These are phyloP conservation scores for Fusarium gaditjirri DNA, from an alignment of 2,329 filamentous ascomycete species.

Conservation along the genomic window DNA sequence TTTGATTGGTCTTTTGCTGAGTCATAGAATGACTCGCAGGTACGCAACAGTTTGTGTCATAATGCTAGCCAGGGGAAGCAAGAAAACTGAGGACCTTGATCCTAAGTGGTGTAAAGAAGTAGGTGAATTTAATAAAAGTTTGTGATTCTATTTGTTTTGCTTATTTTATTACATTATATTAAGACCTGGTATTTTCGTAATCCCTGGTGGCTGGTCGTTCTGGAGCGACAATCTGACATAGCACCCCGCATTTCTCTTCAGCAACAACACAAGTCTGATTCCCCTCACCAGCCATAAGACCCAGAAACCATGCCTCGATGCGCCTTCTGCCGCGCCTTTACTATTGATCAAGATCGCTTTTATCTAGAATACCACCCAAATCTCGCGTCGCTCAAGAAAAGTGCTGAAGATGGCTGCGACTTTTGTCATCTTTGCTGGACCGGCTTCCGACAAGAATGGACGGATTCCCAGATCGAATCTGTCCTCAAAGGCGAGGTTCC, in stretches of 20 bases:
- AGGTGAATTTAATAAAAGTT: too few relatives aligned
- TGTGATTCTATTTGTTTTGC: too few relatives aligned
- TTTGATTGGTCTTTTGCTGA: not conserved
- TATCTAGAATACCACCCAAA: not conserved
- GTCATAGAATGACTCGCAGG: not conserved
- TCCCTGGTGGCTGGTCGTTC: too few relatives aligned
- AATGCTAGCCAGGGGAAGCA: not conserved
- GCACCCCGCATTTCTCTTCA: not conserved
- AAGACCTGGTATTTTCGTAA: too few relatives aligned
- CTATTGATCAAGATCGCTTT: not conserved
- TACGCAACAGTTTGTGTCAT: not conserved
- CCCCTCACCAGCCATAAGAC: not conserved
- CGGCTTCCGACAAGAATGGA: slow-evolving; percentile 1
- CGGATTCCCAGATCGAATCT: not conserved
- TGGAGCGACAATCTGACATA: not conserved
- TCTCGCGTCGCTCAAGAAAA: not conserved
- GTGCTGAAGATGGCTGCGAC: slow-evolving; percentile 5
- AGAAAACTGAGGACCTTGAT: too few relatives aligned
- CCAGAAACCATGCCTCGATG: not conserved
- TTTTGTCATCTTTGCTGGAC: slow-evolving; percentile 17
- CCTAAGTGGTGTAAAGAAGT: too few relatives aligned
- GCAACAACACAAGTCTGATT: not conserved
- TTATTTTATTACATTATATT: too few relatives aligned
- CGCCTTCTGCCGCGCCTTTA: not conserved
- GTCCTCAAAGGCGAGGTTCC: not conserved